Base-by-base conservation (phyloP, 2,329 filamentous ascomycete genomes). In the Cladosporium sp. region DNA sequence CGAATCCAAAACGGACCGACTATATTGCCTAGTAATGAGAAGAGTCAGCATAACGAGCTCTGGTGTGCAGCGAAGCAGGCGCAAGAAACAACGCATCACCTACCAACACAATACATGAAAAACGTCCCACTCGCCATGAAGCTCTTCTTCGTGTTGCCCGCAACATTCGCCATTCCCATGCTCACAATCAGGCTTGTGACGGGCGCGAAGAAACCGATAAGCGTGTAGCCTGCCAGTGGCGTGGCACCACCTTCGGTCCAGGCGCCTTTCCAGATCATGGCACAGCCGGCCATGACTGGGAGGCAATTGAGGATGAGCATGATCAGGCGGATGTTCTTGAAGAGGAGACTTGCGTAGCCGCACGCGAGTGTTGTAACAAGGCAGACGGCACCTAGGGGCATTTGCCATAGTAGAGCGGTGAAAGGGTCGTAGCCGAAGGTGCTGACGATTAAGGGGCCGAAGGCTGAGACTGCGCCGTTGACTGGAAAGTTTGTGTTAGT, bases 81-180 rank as follows among this genome's bases (percentile, higher is more conserved):
- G 13, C 7, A 15, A 32, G 2, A 42, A 9, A 1, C 10, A 44
- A 13, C 42, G 8, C 42, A 28, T 8, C 5, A 13, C 47, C 37
- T 20, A 50, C 47, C 52, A 5, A 55, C 32, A 19, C 52, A 55
- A 35, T 55, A 55, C 54, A 49, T 57, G 20, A 49, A 86, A 61
- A 91, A 91, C 1, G 89, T 86, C 0, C 85, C 84, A 0, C 85
- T 84, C 0, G 88, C 86, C 79, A 88, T 90, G 65, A 88, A 85
- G 61, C 84, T 88, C 77, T 91, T 91, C 75, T 91, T 91, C 0
- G 88, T 91, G 22, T 88, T 82, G 0, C 89, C 88, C 0, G 88
- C 87, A 0, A 91, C 86, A 62, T 91, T 91, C 10, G 83, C 82
- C 77, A 83, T 83, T 0, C 80, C 81, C 2, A 84, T 66, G 0